phyloP scores from a whole-genome alignment of 2,329 filamentous ascomycete species.

The Xenoacremonium recifei region DNA sequence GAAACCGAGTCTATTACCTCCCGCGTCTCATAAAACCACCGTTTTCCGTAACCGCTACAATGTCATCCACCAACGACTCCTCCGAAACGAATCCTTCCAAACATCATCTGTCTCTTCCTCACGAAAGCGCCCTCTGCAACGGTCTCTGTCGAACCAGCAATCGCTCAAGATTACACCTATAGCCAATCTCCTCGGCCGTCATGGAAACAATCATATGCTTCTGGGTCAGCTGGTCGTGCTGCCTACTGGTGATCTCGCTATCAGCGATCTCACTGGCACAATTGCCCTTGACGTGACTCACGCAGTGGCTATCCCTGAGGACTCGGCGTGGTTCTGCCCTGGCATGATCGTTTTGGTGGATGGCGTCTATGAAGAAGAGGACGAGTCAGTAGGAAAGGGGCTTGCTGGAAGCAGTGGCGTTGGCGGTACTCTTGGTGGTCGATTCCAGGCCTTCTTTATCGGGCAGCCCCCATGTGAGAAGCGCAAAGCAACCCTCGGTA shows the following conservation, averaged over 20 bases:
- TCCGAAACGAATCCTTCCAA: constrained; percentile 93
- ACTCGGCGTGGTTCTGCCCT: constrained; percentile 88
- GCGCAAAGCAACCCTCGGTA: constrained; percentile 74
- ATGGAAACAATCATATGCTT: constrained; percentile 80
- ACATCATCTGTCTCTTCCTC: constrained; percentile 69
- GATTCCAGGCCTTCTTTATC: constrained; percentile 86
- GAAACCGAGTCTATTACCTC: constrained; percentile 71
- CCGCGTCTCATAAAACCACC: constrained; percentile 76
- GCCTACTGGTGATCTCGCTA: constrained; percentile 76
- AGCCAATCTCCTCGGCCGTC: constrained; percentile 70
- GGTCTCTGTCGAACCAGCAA: constrained; percentile 62
- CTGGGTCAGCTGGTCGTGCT: constrained; percentile 79
- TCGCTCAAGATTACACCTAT: constrained; percentile 89
- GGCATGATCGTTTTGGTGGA: constrained; percentile 96
- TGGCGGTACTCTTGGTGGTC: constrained; percentile 87
- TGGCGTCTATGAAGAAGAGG: constrained; percentile 94
- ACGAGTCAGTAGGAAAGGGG: constrained; percentile 65
- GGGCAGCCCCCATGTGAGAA: constrained; percentile 90
- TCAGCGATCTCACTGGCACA: constrained; percentile 85
- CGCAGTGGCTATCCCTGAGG: constrained; percentile 77
- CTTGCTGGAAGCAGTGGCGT: constrained; percentile 78
- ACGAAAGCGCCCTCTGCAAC: constrained; percentile 51
- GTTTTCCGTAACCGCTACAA: constrained; percentile 90
- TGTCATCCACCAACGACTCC: constrained; percentile 84
- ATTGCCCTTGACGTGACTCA: constrained; percentile 81